phyloP scores from a whole-genome alignment of 495 filamentous ascomycete species.

The Aspergillus haitiensis region DNA sequence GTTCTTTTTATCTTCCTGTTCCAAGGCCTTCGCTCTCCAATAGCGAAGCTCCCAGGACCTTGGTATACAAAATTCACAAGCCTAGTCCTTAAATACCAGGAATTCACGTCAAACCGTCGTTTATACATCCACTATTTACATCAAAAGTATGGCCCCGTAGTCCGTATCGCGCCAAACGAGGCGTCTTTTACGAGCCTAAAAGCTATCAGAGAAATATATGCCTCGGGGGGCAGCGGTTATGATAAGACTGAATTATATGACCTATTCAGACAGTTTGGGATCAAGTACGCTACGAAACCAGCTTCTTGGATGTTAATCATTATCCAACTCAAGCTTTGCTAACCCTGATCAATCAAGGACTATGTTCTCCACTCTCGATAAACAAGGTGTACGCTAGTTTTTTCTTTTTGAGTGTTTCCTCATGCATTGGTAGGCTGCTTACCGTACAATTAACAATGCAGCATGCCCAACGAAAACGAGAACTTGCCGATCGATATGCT shows the following conservation, averaged over 20 bases:
- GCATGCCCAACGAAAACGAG: conserved; percentile 59
- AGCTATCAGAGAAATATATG: conserved; percentile 66
- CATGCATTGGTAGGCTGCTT: no score
- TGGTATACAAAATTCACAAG: conserved; percentile 54
- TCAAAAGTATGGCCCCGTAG: conserved; percentile 54
- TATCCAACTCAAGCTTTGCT: no score
- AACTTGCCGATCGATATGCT: conserved; percentile 64
- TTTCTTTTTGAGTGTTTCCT: not conserved
- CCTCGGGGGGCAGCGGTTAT: conserved; percentile 63
- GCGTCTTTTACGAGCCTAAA: conserved; percentile 58
- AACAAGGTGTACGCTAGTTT: conserved; percentile 46
- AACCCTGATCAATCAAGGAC: conserved; percentile 38
- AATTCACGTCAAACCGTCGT: conserved; percentile 55
- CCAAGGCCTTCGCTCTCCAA: conserved; percentile 9
- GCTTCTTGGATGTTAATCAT: not conserved
- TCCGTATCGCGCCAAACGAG: conserved; percentile 60
- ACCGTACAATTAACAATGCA: conserved; percentile 24
- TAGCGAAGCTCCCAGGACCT: conserved; percentile 52
- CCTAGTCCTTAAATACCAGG: conserved; percentile 55
- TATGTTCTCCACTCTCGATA: conserved; percentile 61
- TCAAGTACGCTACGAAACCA: conserved; percentile 37
- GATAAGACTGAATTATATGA: conserved; percentile 69
- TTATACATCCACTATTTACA: conserved; percentile 57
- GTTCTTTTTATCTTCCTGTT: conserved; percentile 18
- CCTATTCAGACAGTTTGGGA: conserved; percentile 58